Base-by-base conservation (phyloP, 768 basidiomycete genomes). In the Pleurotus cornucopiae region DNA sequence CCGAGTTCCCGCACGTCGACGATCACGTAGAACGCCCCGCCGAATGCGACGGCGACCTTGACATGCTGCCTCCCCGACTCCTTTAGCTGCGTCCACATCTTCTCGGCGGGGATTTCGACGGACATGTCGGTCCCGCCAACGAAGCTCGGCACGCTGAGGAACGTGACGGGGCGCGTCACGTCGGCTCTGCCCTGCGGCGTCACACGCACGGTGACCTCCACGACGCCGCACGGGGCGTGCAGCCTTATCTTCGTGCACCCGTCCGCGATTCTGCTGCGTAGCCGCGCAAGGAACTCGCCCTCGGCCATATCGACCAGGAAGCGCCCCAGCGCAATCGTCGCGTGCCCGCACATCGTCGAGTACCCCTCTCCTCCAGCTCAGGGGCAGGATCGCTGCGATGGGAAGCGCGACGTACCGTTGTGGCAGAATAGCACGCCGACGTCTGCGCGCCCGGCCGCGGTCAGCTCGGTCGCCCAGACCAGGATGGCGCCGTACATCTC, bases 281-380 rank as follows among this genome's bases (percentile, higher is more conserved):
- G 47, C 20, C 73, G 66, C 18, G 57, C 53, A 44, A 72, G 72
- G 46, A 73, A 74, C 13, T 72, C 45, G 4, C 14, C 21, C 41
- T 43, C 7, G 58, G 69, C n/a, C 6, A 72, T 74, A 55, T 75
- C 73, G 30, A 75, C 61, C 4, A 75, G 62, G 54, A 75, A 72
- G 7, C 73, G 69, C 3, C 73, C 73, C 0, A 75, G 69, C 16
- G 73, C 73, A 37, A 75, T 69, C 4, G 73, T 73, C 6, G 73
- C 73, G 52, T 75, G 73, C 0, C 73, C 73, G 47, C 73, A 75
- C 73, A 75, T 75, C 6, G 73, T 74, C 11, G 73, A 74, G 58
- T 72, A 75, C 0, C 73, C 73, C 63, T 73, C 73, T 73, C 30
- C 30, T 11, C 30, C 1, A 2, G 30, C 30, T 34, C 30, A 34